Conservation (phyloP, 2,329 filamentous ascomycete genomes). For the Fusarium continuum region DNA sequence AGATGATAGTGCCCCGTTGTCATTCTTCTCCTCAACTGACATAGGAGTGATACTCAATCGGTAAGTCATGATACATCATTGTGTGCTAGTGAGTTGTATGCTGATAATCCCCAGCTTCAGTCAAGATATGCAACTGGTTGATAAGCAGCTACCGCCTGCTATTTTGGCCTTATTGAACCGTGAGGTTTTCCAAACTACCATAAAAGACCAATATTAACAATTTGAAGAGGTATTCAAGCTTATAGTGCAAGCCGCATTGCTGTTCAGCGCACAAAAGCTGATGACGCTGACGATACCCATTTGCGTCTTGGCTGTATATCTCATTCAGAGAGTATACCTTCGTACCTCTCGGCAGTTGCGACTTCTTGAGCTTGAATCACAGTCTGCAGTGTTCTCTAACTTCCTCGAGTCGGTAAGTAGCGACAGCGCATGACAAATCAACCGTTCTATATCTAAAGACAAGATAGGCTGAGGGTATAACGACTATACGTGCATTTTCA, state of each 20-base stretch:
- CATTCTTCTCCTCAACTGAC: not conserved
- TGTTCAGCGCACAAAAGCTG: not conserved
- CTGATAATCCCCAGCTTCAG: not conserved
- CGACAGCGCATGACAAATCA: accelerated
- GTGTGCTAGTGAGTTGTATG: too few relatives aligned
- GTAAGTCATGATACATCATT: not conserved
- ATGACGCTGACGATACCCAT: not conserved
- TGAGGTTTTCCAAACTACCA: not conserved
- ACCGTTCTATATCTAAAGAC: too few relatives aligned
- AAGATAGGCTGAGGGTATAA: not conserved
- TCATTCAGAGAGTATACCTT: not conserved
- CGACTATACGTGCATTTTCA: not conserved
- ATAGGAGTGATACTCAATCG: not conserved
- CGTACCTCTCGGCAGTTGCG: not conserved
- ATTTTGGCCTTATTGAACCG: not conserved
- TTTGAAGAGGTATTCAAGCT: not conserved
- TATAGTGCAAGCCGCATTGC: not conserved
- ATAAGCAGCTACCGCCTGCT: not conserved
- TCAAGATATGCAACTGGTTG: not conserved
- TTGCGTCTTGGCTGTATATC: not conserved
- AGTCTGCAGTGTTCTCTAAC: not conserved
- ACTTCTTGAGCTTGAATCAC: not conserved
- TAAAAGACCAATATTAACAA: too few relatives aligned
- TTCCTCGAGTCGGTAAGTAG: not conserved
- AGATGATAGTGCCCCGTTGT: accelerated